Base-by-base conservation (phyloP, 2,329 filamentous ascomycete genomes). In the Zasmidium cellare region DNA sequence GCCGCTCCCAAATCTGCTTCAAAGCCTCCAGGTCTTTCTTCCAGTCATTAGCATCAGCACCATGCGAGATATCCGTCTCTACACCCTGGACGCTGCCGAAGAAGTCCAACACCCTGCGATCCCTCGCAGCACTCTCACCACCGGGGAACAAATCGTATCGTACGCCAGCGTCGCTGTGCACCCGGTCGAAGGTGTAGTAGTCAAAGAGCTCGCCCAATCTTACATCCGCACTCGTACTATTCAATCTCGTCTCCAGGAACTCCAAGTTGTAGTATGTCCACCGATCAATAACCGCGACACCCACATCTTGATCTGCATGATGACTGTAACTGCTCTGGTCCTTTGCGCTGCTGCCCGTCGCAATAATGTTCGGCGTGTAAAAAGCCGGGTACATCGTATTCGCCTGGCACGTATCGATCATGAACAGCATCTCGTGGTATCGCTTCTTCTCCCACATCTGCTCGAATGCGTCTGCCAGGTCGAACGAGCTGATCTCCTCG, bases 361-460 rank as follows among this genome's bases (percentile, higher is more conserved):
- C 94, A 69, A 99, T 92, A 69, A 99, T 97, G 71, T 97, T 97
- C 49, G 93, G 93, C 3, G 92, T 96, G 80, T 99, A 99, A 71
- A 99, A 91, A 69, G 96, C 93, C 72, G 88, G 93, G 79, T 96
- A 99, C 92, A 99, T 97, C 28, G 94, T 99, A 75, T 99, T 99
- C 55, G 94, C 94, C 78, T 99, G 94, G 79, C 94, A 99, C 0
- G 94, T 99, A 75, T 99, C 94, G 76, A 99, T 99, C 94, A 99
- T 99, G 81, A 99, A 99, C 57, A 99, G 85, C 67, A 99, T 87
- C 76, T 99, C 94, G 74, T 97, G 91, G 76, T 97, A 99, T 80
- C 94, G 88, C 80, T 96, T 96, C 86, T 99, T 99, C 82, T 99
- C 94, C 90, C 92, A 97, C 94, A 99, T 99, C 80, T 99, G 93